These are phyloP conservation scores for Fimicolochytrium jonesii DNA, from an alignment of 192 early-diverging fungal species.

Conservation along the genomic window DNA sequence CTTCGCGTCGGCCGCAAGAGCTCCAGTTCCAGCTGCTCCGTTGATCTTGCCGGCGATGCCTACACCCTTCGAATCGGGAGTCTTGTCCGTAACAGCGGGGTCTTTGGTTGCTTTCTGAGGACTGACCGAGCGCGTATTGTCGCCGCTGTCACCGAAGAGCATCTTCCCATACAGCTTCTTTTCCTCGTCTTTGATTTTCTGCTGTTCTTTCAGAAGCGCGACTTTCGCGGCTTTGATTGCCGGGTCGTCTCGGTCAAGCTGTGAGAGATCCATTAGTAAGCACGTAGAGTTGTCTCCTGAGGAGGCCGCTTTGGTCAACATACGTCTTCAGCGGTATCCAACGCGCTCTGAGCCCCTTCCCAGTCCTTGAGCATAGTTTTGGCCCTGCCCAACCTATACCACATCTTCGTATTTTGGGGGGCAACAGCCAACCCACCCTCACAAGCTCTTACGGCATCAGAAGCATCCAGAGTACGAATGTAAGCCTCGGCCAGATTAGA, in stretches of 20 bases:
- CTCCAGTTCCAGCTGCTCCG: too few species aligned
- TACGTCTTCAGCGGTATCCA: conserved; percentile 20
- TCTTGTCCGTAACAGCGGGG: too few species aligned
- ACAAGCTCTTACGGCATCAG: conserved; percentile 18
- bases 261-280: conserved; percentile 15
- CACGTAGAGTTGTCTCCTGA: background rate
- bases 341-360: conserved; percentile 29
- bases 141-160: too few species aligned
- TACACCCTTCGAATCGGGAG: too few species aligned
- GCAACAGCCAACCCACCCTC: conserved; percentile 23
- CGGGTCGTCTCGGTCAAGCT: conserved; percentile 28
- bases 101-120: too few species aligned
- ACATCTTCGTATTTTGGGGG: background rate
- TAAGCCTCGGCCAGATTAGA: conserved; percentile 26
- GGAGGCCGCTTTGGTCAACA: conserved; percentile 2
- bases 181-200: conserved; percentile 27
- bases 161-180: conserved; percentile 38
- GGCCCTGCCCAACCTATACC: background rate
- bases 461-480: conserved; percentile 21
- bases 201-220: conserved; percentile 9
- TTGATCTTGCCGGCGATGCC: too few species aligned
- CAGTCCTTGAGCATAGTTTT: background rate
- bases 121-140: too few species aligned
- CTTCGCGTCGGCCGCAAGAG: too few species aligned
- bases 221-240: conserved; percentile 15